Base-by-base conservation (phyloP, 2,329 filamentous ascomycete species). In the Epichloe baconii region DNA sequence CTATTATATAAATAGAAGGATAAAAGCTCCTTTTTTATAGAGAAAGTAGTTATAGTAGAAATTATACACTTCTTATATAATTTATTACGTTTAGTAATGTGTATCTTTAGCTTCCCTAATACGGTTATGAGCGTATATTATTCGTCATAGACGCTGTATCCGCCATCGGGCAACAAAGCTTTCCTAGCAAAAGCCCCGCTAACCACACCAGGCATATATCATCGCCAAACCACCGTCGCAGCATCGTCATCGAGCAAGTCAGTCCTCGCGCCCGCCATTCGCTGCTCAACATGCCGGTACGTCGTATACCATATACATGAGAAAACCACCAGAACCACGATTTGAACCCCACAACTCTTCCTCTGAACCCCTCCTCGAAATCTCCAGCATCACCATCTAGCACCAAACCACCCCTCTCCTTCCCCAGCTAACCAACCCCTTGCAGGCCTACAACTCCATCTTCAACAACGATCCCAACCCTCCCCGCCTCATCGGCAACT, bases 361-460 rank as follows among this genome's bases (percentile, higher is more conserved):
- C 11, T 7, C n/a, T 6, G 4, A 17, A 6, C 15, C 15, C 26
- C 44, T 11, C 31, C 26, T 8, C 23, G 14, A 17, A 5, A 7
- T 10, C 11, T 11, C 15, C 43, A 5, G 14, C 5, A 11, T 3
- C 26, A 14, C 14, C 26, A 14, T 17, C 14, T 15, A n/a, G 14
- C 15, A 44, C 5, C 26, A 19, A 45, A n/a, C 31, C 12, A 4
- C 44, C 34, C 44, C 44, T 10, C 44, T 12, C 31, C 17, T 21
- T 15, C 41, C 4, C 40, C 10, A 48, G 53, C 54, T 54, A 42
- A 54, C 48, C 26, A 45, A 50, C 41, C 47, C 23, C 51, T 49
- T 55, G 53, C 57, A 95, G 88, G 91, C 91, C 72, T 97, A 96
- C 79, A 94, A 97, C 78, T 95, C 88, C 68, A 86, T 95, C 78